Percentiles rank a stretch among this genome's conserved stretches.
These are phyloP conservation scores for Heterobasidion annosum DNA, from an alignment of 1,284 basidiomycete genomes.

Conservation along the genomic window DNA sequence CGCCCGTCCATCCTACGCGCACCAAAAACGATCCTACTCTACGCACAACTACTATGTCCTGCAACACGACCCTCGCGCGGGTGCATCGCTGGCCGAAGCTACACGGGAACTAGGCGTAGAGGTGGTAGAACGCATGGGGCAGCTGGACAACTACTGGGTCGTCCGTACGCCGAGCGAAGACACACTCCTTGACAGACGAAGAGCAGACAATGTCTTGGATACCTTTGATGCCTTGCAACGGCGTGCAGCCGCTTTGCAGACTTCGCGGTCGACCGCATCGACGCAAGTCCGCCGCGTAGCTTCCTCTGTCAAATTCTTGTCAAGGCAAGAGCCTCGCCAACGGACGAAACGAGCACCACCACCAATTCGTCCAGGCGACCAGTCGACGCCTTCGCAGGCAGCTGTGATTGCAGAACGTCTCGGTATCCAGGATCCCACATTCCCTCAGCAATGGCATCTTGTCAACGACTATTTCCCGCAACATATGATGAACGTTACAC, in stretches of 20 bases:
- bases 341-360: slow-evolving; percentile 68
- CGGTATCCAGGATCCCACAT: slow-evolving; percentile 81
- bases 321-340: slow-evolving; percentile 51
- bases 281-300: slow-evolving; percentile 33
- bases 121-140: slow-evolving; percentile 19
- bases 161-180: slow-evolving; percentile 50
- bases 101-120: slow-evolving; percentile 68
- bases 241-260: slow-evolving; percentile 21
- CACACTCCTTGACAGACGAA: slow-evolving; percentile 19
- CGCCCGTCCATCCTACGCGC: slow-evolving; percentile 17
- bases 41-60: slow-evolving; percentile 90
- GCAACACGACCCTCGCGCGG: slow-evolving; percentile 53
- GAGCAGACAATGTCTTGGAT: slow-evolving; percentile 44
- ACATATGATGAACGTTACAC: slow-evolving; percentile 80
- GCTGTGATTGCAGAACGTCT: slow-evolving; percentile 53
- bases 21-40: slow-evolving; percentile 49
- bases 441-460: slow-evolving; percentile 89
- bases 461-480: slow-evolving; percentile 68
- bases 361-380: slow-evolving; percentile 23
- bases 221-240: slow-evolving; percentile 36
- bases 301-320: slow-evolving; percentile 48
- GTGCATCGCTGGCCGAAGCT: slow-evolving; percentile 48
- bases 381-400: slow-evolving; percentile 18
- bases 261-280: slow-evolving; percentile 29
- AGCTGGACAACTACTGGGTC: slow-evolving; percentile 80